Evolutionary conservation across 352 stramenopile species (phyloP).

Genomic region (Globisporangium middletonii): DNA sequence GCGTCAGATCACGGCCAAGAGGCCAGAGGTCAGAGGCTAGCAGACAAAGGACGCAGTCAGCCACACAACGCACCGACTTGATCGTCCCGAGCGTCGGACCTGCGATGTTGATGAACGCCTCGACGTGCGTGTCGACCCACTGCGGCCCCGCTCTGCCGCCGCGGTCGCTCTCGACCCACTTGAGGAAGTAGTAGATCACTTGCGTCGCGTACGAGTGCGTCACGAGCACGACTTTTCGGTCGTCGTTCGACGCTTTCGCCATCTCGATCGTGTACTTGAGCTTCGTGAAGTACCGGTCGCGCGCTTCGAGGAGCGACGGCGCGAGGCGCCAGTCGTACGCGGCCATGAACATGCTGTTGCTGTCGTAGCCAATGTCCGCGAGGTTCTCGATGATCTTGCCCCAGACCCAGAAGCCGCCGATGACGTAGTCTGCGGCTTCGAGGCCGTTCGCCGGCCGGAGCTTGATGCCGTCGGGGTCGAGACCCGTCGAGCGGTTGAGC

Average conservation of each 20-base stretch:
- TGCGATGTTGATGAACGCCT: conserved; percentile 93
- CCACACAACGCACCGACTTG: conserved; percentile 52
- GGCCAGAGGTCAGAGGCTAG: too few relatives aligned
- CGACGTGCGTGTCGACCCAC: conserved; percentile 93
- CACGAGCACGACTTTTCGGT: conserved; percentile 88
- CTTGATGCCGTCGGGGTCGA: conserved; percentile 84
- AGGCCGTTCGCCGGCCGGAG: conserved; percentile 82
- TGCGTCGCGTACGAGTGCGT: conserved; percentile 92
- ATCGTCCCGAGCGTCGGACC: conserved; percentile 89
- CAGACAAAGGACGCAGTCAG: too few relatives aligned
- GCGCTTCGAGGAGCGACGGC: conserved; percentile 62
- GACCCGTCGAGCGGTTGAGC: conserved; percentile 85
- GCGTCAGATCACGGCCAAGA: too few relatives aligned
- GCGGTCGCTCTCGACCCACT: conserved; percentile 89
- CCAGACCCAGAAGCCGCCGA: conserved; percentile 94
- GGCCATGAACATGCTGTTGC: conserved; percentile 84
- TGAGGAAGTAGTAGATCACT: conserved; percentile 93
- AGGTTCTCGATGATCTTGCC: conserved; percentile 89
- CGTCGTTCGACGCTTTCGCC: conserved; percentile 52
- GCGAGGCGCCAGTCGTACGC: conserved; percentile 85
- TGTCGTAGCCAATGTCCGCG: conserved; percentile 91
- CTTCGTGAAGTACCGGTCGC: conserved; percentile 90
- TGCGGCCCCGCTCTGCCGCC: conserved; percentile 79
- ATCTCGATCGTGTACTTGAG: conserved; percentile 92
- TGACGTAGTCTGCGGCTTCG: conserved; percentile 92